Conservation (phyloP, 352 stramenopile species). For the Pythium monospermum region DNA sequence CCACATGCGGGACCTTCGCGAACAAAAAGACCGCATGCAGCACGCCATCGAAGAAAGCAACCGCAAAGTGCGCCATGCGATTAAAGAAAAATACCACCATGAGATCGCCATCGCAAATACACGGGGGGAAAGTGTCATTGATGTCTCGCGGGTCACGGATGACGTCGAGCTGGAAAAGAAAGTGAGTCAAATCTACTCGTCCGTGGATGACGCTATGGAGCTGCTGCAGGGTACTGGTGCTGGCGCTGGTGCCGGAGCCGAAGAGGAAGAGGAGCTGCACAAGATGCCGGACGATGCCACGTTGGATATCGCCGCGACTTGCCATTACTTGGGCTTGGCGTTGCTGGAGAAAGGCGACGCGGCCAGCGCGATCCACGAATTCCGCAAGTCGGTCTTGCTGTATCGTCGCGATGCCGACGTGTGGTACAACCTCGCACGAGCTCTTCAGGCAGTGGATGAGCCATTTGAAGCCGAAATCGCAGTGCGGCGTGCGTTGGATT, state of each 20-base stretch:
- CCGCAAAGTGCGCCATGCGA: conserved; percentile 33
- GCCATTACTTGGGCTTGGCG: conserved; percentile 67
- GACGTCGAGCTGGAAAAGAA: conserved; percentile 31
- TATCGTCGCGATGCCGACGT: conserved; percentile 63
- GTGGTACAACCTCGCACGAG: conserved; percentile 72
- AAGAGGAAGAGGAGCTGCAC: conserved; percentile 8
- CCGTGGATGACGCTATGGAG: conserved; percentile 22
- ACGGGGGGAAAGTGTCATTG: conserved; percentile 55
- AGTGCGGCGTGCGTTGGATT: conserved; percentile 44
- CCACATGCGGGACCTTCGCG: conserved; percentile 56
- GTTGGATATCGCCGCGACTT: conserved; percentile 61
- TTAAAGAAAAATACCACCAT: conserved; percentile 29
- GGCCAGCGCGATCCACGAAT: conserved; percentile 45
- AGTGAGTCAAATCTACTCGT: conserved; percentile 30
- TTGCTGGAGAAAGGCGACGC: conserved; percentile 67
- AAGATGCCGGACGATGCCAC: conserved; percentile 40
- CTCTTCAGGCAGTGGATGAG: conserved; percentile 49
- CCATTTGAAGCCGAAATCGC: conserved; percentile 66
- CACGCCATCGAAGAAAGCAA: conserved; percentile 47
- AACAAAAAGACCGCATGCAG: conserved; percentile 49
- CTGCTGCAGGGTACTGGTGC: no score
- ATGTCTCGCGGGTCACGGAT: conserved; percentile 59
- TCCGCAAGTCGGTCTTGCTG: conserved; percentile 66
- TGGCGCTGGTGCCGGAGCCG: conserved; percentile 18
- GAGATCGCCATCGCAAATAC: conserved; percentile 36